Percentiles rank a stretch among this genome's conserved stretches.
These are phyloP conservation scores for Myxozyma lipomycoides DNA, from an alignment of 805 yeast genomes.

Conservation along the genomic window DNA sequence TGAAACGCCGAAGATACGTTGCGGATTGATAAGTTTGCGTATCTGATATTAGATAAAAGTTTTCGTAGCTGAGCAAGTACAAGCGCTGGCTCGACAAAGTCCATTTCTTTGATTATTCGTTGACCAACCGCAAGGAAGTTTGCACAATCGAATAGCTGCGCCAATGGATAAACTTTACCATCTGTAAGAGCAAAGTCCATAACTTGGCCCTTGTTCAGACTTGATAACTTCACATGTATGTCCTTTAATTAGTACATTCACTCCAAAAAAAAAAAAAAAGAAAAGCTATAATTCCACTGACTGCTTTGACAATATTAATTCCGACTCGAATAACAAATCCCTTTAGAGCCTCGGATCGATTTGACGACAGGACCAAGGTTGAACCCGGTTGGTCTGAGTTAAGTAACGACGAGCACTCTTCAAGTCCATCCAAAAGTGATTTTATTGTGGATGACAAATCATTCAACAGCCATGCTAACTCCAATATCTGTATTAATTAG, in stretches of 20 bases:
- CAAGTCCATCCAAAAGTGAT: conserved; percentile 21
- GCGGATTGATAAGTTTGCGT: conserved; percentile 25
- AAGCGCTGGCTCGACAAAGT: conserved; percentile 27
- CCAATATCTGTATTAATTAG: conserved; percentile 20
- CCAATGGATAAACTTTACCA: conserved; percentile 17
- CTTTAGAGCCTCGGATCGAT: conserved; percentile 27
- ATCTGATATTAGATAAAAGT: conserved; percentile 21
- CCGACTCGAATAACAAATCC: conserved; percentile 28
- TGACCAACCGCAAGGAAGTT: conserved; percentile 20
- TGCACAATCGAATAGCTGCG: conserved; percentile 24
- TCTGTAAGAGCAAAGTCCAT: conserved; percentile 11
- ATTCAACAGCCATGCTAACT: conserved; percentile 26
- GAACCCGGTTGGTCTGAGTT: conserved; percentile 25
- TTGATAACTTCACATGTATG: conserved; percentile 23
- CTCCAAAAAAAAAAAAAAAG: too few relatives aligned
- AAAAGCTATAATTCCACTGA: conserved; percentile 9
- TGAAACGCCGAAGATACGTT: conserved; percentile 23
- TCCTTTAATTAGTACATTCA: conserved; percentile 14
- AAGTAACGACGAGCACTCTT: conserved; percentile 22
- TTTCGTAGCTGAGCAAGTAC: conserved; percentile 25
- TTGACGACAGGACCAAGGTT: conserved; percentile 28
- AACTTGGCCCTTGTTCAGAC: conserved; percentile 20
- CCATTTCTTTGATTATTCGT: conserved; percentile 22
- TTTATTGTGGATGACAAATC: conserved; percentile 19
- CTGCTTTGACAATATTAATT: conserved; percentile 26